Evolutionary conservation across 305 asterid species (phyloP).

Genomic region (Solanum aculeatissimum): DNA sequence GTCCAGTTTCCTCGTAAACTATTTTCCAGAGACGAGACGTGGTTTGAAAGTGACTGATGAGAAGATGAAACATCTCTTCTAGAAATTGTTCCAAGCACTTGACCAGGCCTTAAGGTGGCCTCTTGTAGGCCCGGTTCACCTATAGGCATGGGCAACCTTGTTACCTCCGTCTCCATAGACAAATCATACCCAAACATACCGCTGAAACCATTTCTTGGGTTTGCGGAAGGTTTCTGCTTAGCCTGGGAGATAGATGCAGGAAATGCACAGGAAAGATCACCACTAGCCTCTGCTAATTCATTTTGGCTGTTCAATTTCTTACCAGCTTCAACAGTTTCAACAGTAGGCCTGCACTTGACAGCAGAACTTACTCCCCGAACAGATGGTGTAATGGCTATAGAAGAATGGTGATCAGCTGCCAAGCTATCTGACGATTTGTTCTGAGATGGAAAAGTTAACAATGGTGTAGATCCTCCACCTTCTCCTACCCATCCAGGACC

Average conservation of each 20-base stretch:
- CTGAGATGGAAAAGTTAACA: conserved; percentile 22
- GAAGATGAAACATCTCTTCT: conserved; percentile 8
- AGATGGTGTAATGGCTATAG: conserved; percentile 23
- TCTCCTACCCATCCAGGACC: conserved; percentile 98
- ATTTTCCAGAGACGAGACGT: conserved; percentile 9
- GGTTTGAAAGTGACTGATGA: conserved; percentile 5
- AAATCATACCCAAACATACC: conserved; percentile 26
- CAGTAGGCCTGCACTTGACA: conserved; percentile 14
- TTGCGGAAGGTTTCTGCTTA: conserved; percentile 26
- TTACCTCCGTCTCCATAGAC: not conserved
- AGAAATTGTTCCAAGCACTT: not conserved
- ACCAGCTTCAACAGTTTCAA: conserved; percentile 36
- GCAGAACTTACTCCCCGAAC: conserved; percentile 20
- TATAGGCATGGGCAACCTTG: conserved; percentile 7
- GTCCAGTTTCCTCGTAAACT: conserved; percentile 16
- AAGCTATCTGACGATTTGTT: conserved; percentile 26
- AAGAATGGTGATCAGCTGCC: conserved; percentile 22
- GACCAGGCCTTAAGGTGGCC: conserved; percentile 8
- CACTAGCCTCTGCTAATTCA: conserved; percentile 17
- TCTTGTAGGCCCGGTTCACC: conserved; percentile 14
- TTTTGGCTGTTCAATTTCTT: conserved; percentile 37
- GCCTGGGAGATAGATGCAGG: conserved; percentile 19
- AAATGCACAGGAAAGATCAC: conserved; percentile 13
- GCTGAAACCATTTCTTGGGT: conserved; percentile 35
- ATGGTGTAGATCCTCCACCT: conserved; percentile 19